phyloP scores from a whole-genome alignment of 768 basidiomycete genomes.

The Roridomyces roridus region DNA sequence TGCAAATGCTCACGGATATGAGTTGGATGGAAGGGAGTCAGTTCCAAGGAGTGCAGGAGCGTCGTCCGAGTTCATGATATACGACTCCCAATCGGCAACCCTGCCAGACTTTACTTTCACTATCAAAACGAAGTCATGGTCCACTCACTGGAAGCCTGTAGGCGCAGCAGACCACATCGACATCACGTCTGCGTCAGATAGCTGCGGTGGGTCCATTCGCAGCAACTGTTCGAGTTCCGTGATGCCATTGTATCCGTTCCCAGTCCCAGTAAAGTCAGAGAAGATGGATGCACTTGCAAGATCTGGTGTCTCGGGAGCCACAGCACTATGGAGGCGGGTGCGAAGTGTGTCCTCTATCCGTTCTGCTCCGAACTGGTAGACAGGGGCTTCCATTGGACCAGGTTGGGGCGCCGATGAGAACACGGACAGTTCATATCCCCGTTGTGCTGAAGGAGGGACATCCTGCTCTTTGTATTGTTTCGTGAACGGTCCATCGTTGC shows the following conservation, averaged over 20 bases:
- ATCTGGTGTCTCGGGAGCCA: background rate
- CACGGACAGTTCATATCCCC: conserved; percentile 20
- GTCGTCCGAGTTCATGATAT: conserved; percentile 38
- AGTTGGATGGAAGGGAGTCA: background rate
- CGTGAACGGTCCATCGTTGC: background rate
- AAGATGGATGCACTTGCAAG: background rate
- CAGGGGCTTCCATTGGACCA: background rate
- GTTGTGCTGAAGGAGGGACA: conserved; percentile 15
- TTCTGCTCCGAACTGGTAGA: background rate
- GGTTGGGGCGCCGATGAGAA: background rate
- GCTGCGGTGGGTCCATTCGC: conserved; percentile 30
- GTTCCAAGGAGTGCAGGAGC: background rate
- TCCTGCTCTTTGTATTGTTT: background rate
- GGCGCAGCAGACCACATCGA: conserved; percentile 72
- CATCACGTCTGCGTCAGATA: conserved; percentile 52
- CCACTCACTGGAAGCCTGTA: conserved; percentile 63
- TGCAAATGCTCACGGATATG: background rate
- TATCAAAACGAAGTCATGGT: no score
- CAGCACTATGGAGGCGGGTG: background rate
- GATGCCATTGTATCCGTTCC: background rate
- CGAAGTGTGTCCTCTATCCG: background rate
- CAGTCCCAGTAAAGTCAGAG: background rate
- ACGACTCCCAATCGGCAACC: conserved; percentile 51
- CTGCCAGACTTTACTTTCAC: no score
- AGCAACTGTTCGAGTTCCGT: conserved; percentile 27